Base-by-base conservation (phyloP, 139 green algal species). In the Auxenochlorella protothecoides region DNA sequence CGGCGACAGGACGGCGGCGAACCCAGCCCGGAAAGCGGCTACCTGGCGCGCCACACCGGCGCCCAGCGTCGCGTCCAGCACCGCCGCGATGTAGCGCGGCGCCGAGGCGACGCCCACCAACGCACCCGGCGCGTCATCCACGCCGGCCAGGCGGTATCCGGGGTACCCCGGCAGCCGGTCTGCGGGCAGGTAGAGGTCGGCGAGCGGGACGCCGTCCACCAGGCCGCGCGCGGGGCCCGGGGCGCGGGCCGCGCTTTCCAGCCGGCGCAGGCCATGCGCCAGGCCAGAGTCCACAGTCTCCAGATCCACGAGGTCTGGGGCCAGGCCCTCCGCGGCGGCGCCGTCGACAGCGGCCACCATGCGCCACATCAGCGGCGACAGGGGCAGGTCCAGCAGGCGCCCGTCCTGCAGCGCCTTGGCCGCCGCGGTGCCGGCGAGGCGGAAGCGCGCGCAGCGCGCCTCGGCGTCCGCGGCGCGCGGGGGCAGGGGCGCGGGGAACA, bases 171-270 rank as follows among this genome's bases (percentile, higher is more conserved):
- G 94, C 63, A 98, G 81, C 27, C 27, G 27, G 8, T 88, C 91
- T 80, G 96, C 98, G 16, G 85, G 84, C n/a, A 98, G 89, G 83
- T 87, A 97, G 52, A 99, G 83, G 75, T 97, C 94, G 53, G 91
- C 85, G 44, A 97, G 70, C 6, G 84, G 53, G n/a, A 77, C 74
- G 55, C 88, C 93, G 65, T 94, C 87, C 5, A 97, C 75, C 16
- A 84, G 63, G 27, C 27, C 27, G 27, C 27, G 27, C 27, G 27
- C 27, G 27, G 27, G 27, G 27, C 27, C 68, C 16, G 27, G 55
- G 15, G 72, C 72, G 55, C 66, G 65, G 59, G 73, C 71, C 9
- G 88, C 83, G 6, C 79, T 70, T 15, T 87, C 73, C 73, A 97
- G 79, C 72, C 82, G 76, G 74, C 90, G 82, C 69, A 98, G 80